Evolutionary conservation across 2,329 filamentous ascomycete genomes (phyloP).

Genomic region (Chaetomiaceae sp.): DNA sequence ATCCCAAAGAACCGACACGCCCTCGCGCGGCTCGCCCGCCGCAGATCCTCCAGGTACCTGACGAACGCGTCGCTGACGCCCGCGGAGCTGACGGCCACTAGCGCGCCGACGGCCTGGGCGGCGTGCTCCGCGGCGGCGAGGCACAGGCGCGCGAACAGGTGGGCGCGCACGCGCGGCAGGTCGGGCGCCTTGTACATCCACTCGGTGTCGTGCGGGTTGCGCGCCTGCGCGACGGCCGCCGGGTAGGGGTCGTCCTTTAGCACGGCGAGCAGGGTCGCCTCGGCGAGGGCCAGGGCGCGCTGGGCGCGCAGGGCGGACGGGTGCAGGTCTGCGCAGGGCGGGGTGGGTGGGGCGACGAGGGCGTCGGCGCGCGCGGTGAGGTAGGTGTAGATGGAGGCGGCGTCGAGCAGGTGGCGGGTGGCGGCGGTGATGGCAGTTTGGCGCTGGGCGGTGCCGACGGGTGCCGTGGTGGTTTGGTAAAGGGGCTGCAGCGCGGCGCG

Average conservation of each 20-base stretch:
- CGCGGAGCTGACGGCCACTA: constrained; percentile 6
- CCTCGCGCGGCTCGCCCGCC: constrained; percentile 69
- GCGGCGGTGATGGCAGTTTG: constrained; percentile 64
- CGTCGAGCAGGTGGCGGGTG: constrained; percentile 70
- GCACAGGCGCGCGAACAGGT: constrained; percentile 82
- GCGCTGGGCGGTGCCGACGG: constrained; percentile 59
- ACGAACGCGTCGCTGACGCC: constrained; percentile 60
- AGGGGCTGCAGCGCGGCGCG: constrained; percentile 66
- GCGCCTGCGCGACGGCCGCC: constrained; percentile 68
- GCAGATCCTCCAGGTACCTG: constrained; percentile 69
- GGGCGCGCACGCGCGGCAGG: constrained; percentile 80
- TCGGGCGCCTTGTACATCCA: constrained; percentile 95
- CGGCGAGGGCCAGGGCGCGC: constrained; percentile 66
- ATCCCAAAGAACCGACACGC: constrained; percentile 88
- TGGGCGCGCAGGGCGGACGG: constrained; percentile 50
- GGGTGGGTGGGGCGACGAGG: constrained; percentile 23
- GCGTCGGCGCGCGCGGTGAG: constrained; percentile 53
- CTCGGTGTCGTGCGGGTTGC: constrained; percentile 78
- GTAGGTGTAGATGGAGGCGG: constrained; percentile 71
- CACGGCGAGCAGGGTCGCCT: constrained; percentile 84
- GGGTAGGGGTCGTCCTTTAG: constrained; percentile 94
- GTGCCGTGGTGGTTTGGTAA: constrained; percentile 58
- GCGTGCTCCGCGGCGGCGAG: constrained; percentile 86
- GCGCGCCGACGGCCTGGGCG: constrained; percentile 55
- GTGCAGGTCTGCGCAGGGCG: constrained; percentile 48